Conservation (phyloP, 148 eudicot species). For the Amaranthus hypochondriacus region DNA sequence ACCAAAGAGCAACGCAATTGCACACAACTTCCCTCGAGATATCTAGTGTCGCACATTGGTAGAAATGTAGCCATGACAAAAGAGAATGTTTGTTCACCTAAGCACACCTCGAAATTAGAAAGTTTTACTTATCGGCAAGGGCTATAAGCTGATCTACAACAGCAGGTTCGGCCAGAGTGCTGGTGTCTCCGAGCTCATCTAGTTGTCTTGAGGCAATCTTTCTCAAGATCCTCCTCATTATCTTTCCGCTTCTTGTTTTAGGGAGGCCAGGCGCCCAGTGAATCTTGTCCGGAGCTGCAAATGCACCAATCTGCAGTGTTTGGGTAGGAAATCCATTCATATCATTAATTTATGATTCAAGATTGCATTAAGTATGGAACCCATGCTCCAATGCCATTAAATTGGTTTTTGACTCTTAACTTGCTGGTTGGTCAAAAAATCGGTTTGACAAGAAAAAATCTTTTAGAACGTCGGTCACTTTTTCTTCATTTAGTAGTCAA, state of each 20-base stretch:
- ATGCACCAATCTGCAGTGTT: slow-evolving; percentile 81
- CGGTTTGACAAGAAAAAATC: no score
- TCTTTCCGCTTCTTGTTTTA: slow-evolving; percentile 98
- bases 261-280: slow-evolving; percentile 99
- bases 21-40: slow-evolving; percentile 3
- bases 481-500: no score
- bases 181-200: slow-evolving; percentile 93
- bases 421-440: no score
- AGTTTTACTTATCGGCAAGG: slow-evolving; percentile 47
- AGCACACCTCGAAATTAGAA: neutral
- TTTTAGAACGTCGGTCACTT: no score
- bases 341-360: neutral
- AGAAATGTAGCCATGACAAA: neutral
- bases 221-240: slow-evolving; percentile 94
- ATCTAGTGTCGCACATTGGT: neutral
- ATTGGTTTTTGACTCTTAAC: no score
- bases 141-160: slow-evolving; percentile 89
- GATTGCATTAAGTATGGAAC: neutral
- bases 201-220: slow-evolving; percentile 89
- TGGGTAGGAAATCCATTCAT: neutral
- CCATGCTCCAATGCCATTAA: no score
- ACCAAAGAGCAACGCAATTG: slow-evolving; percentile 1
- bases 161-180: slow-evolving; percentile 87
- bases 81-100: neutral
- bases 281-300: slow-evolving; percentile 90